These are phyloP conservation scores for Teunomyces gatunensis DNA, from an alignment of 805 yeast genomes.

Conservation along the genomic window DNA sequence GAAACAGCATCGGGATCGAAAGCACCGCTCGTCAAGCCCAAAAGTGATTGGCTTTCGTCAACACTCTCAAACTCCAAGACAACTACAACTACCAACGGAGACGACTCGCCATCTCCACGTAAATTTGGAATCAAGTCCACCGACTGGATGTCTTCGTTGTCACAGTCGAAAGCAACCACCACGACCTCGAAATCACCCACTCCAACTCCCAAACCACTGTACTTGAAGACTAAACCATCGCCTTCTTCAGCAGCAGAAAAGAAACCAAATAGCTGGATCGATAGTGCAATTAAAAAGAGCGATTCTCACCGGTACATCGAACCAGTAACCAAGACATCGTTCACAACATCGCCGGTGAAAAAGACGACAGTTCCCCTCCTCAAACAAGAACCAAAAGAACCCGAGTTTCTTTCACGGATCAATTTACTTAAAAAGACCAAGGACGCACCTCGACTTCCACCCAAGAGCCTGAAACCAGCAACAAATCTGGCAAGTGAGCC, in stretches of 20 bases:
- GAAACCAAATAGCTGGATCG: conserved; percentile 13
- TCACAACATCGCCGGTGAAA: conserved; percentile 7
- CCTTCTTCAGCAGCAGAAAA: conserved; percentile 1
- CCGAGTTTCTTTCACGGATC: conserved; percentile 12
- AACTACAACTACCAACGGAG: conserved; percentile 2
- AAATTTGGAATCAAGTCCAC: background rate
- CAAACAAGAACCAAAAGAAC: conserved; percentile 7
- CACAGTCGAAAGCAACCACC: conserved; percentile 9
- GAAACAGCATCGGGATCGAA: conserved; percentile 8
- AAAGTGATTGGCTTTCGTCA: conserved; percentile 14
- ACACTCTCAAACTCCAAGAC: conserved; percentile 10
- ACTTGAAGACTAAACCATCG: background rate
- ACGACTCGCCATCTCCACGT: background rate
- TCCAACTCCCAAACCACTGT: background rate
- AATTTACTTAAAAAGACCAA: conserved; percentile 8
- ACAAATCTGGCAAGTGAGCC: conserved; percentile 10
- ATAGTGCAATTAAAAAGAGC: conserved; percentile 14
- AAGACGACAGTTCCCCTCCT: conserved; percentile 9
- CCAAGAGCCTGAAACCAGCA: conserved; percentile 18
- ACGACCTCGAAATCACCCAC: conserved; percentile 3
- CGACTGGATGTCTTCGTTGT: conserved; percentile 14
- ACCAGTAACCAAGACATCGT: conserved; percentile 11
- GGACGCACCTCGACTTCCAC: background rate
- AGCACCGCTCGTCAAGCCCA: conserved; percentile 5
- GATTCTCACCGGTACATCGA: conserved; percentile 12